Percentiles rank a stretch among this genome's conserved stretches.
Conservation (phyloP, 768 basidiomycete species). For the Kwoniella heveanensis region DNA sequence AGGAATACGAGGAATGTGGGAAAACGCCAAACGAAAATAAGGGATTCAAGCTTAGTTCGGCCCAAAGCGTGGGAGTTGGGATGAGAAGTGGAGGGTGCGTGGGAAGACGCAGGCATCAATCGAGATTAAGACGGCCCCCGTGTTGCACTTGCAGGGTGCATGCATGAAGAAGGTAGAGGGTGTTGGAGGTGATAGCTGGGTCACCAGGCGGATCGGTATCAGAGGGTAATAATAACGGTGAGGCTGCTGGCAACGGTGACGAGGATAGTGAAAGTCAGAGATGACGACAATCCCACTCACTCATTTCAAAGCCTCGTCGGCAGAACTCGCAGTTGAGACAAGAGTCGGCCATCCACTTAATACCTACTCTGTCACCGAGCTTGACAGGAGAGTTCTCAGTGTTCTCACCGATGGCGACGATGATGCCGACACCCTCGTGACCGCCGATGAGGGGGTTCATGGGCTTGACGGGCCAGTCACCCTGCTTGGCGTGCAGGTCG, state of each 20-base stretch:
- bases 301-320: constrained; percentile 67
- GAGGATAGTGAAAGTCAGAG: not conserved
- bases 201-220: no score
- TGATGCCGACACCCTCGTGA: constrained; percentile 78
- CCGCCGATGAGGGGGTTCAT: constrained; percentile 55
- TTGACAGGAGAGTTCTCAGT: constrained; percentile 60
- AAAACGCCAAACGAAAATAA: not conserved
- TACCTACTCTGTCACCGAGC: constrained; percentile 73
- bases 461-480: constrained; percentile 73
- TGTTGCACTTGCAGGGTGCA: not conserved
- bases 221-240: no score
- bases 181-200: not conserved
- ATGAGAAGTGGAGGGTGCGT: not conserved
- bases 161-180: not conserved
- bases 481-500: constrained; percentile 72
- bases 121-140: not conserved
- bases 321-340: constrained; percentile 78
- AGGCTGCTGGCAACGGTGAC: not conserved
- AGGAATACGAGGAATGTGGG: not conserved
- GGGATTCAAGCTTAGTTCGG: not conserved
- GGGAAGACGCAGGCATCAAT: not conserved
- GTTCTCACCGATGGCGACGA: constrained; percentile 76
- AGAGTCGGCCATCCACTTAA: constrained; percentile 64
- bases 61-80: not conserved
- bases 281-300: constrained; percentile 14